Percentiles rank a stretch among this genome's conserved stretches.
Evolutionary conservation across 768 basidiomycete genomes (phyloP).

Genomic region (Saitozyma podzolica): DNA sequence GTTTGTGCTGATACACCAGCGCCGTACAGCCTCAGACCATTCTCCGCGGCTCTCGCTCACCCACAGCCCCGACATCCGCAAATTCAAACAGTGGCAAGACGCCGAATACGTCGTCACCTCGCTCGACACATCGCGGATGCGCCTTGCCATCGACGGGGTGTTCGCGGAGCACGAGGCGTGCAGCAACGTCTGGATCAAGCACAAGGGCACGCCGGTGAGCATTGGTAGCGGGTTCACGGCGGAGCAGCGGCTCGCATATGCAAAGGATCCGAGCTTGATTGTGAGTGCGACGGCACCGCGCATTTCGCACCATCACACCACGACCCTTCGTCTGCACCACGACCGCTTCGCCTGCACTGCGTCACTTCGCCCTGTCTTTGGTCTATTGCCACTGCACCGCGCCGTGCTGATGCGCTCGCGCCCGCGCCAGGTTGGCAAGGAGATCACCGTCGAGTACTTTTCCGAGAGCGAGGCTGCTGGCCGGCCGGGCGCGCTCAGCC

Average conservation of each 20-base stretch:
- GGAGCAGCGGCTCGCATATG: conserved; percentile 41
- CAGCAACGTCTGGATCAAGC: conserved; percentile 42
- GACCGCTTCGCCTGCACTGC: no score
- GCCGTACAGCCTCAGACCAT: background rate
- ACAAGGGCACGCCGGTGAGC: conserved; percentile 41
- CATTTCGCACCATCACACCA: no score
- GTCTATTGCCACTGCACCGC: background rate
- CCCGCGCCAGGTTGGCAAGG: conserved; percentile 37
- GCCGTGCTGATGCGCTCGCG: background rate
- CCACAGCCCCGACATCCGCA: conserved; percentile 42
- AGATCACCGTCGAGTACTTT: conserved; percentile 50
- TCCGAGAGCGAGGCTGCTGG: conserved; percentile 34
- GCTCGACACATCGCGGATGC: conserved; percentile 36
- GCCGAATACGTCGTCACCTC: conserved; percentile 43
- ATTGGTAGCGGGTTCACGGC: conserved; percentile 48
- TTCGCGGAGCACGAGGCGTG: conserved; percentile 41
- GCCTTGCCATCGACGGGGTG: conserved; percentile 42
- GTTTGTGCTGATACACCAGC: conserved; percentile 21
- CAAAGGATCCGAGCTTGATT: conserved; percentile 37
- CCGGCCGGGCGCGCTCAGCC: conserved; percentile 27
- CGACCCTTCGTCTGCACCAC: no score
- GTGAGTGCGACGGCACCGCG: conserved; percentile 16
- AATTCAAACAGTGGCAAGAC: conserved; percentile 52
- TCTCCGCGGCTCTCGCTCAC: no score
- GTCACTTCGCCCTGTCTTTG: background rate